A percentile compares a stretch with the other conserved stretches of the same genome.
These are phyloP conservation scores for Blastobotrys elegans DNA, from an alignment of 1,139 yeast species.

Conservation along the genomic window DNA sequence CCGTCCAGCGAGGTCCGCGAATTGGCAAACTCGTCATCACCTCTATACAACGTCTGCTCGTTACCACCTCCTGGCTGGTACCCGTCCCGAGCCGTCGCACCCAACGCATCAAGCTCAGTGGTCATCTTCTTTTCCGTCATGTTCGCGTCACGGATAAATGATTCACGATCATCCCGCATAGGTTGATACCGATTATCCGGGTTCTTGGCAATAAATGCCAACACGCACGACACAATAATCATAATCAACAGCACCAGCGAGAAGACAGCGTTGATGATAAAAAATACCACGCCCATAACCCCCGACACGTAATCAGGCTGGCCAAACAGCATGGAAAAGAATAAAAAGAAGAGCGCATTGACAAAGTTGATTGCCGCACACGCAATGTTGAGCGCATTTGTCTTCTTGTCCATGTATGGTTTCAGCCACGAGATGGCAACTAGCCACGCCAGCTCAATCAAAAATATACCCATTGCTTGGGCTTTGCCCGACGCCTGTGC, in stretches of 20 bases:
- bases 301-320: conserved; percentile 87
- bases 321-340: conserved; percentile 78
- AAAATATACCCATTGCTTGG: conserved; percentile 74
- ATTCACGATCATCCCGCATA: conserved; percentile 92
- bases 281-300: conserved; percentile 89
- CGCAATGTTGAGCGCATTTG: conserved; percentile 84
- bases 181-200: conserved; percentile 97
- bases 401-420: conserved; percentile 93
- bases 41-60: conserved; percentile 6
- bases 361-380: conserved; percentile 69
- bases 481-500: conserved; percentile 74
- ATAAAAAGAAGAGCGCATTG: conserved; percentile 59
- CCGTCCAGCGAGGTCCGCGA: conserved; percentile 14
- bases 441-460: conserved; percentile 66
- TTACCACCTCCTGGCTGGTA: conserved; percentile 14
- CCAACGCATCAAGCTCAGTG: conserved; percentile 80
- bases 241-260: conserved; percentile 77
- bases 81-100: conserved; percentile 73
- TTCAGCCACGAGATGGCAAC: conserved; percentile 60
- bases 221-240: conserved; percentile 79
- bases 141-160: conserved; percentile 64
- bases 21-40: conserved; percentile 6
- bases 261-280: conserved; percentile 82
- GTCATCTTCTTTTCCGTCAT: conserved; percentile 33
- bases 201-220: conserved; percentile 80